Percentiles rank a stretch among this genome's conserved stretches.
Conservation (phyloP, 441 rosid genomes). For the Erodium texanum region DNA sequence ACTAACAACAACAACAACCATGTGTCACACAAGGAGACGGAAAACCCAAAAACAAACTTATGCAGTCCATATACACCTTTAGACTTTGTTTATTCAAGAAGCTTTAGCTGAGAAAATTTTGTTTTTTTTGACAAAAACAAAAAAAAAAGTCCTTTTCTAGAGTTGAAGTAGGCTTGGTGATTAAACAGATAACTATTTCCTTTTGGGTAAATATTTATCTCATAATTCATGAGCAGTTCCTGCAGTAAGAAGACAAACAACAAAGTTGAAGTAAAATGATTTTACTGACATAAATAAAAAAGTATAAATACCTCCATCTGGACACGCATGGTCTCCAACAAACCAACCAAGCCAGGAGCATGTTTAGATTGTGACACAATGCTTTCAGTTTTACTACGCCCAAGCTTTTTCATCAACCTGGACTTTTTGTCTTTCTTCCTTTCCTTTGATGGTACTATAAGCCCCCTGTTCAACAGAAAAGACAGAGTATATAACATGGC, state of each 20-base stretch:
- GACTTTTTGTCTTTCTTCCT: conserved; percentile 84
- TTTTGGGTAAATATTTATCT: too few species aligned
- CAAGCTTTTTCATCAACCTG: conserved; percentile 85
- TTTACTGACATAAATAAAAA: background rate
- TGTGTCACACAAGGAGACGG: background rate
- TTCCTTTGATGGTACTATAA: conserved; percentile 84
- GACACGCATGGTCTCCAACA: conserved; percentile 83
- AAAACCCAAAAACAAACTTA: too few species aligned
- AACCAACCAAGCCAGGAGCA: conserved; percentile 67
- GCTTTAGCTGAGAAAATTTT: too few species aligned
- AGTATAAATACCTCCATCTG: conserved; percentile 76
- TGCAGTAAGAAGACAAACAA: too few species aligned
- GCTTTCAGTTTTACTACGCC: conserved; percentile 72
- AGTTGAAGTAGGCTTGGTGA: too few species aligned
- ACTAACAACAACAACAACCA: background rate
- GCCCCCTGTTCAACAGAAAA: conserved; percentile 46
- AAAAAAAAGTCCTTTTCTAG: too few species aligned
- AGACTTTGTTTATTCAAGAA: too few species aligned
- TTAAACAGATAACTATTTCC: too few species aligned
- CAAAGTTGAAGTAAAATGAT: background rate
- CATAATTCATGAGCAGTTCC: too few species aligned
- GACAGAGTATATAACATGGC: background rate
- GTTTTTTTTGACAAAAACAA: too few species aligned
- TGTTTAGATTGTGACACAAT: conserved; percentile 46
- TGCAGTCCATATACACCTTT: too few species aligned